Evolutionary conservation across 352 stramenopile genomes (phyloP).

Genomic region (Pythium apleroticum): DNA sequence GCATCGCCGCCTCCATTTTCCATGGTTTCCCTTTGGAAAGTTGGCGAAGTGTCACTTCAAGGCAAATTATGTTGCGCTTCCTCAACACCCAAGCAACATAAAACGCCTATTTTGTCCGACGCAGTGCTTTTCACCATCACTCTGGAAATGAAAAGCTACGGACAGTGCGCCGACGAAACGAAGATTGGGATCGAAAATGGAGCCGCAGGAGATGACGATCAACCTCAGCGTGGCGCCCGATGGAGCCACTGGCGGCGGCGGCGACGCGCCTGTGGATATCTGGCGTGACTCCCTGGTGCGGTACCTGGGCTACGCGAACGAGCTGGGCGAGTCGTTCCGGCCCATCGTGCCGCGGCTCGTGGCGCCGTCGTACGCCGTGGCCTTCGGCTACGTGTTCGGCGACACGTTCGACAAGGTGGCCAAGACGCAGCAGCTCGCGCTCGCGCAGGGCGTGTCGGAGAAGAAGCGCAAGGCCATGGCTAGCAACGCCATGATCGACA

Average conservation of each 20-base stretch:
- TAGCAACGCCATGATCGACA: slow-evolving; percentile 54
- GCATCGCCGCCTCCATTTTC: slow-evolving; percentile 31
- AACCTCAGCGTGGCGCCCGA: slow-evolving; percentile 1
- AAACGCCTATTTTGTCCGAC: not conserved
- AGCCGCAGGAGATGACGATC: slow-evolving; percentile 10
- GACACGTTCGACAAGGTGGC: slow-evolving; percentile 81
- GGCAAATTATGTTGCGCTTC: not conserved
- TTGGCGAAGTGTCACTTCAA: not conserved
- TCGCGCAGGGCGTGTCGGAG: slow-evolving; percentile 24
- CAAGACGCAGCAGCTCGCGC: slow-evolving; percentile 38
- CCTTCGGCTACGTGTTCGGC: slow-evolving; percentile 82
- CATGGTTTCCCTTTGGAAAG: slow-evolving; percentile 7
- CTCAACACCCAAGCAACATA: not conserved
- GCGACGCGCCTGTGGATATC: slow-evolving; percentile 41
- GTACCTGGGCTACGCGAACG: slow-evolving; percentile 89
- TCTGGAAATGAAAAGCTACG: slow-evolving; percentile 3
- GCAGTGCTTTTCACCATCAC: slow-evolving; percentile 1
- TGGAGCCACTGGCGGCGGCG: not conserved
- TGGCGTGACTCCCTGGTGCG: slow-evolving; percentile 86
- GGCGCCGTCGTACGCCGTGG: slow-evolving; percentile 71
- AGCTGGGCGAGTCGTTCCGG: slow-evolving; percentile 86
- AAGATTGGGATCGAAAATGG: not conserved
- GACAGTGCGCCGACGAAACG: too few species aligned
- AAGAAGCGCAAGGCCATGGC: slow-evolving; percentile 38
- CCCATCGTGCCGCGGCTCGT: slow-evolving; percentile 74